Evolutionary conservation across 169 alveolate species (phyloP).

Genomic region (Plasmodium vivax): DNA sequence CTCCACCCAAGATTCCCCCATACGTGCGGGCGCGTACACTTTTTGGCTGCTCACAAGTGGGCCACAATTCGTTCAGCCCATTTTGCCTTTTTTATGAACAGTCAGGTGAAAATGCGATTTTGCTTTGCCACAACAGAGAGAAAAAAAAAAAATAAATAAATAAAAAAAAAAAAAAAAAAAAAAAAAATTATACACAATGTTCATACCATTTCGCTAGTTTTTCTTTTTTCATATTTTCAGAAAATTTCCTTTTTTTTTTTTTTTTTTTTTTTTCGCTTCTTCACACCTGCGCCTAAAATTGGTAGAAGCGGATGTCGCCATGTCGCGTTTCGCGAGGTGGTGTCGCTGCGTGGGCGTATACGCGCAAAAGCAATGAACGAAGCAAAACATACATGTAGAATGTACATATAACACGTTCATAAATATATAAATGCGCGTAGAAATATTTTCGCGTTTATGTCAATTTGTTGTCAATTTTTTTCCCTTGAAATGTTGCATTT

Average conservation of each 20-base stretch:
- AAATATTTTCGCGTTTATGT: not conserved
- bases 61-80: not conserved
- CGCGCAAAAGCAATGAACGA: not conserved
- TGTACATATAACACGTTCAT: not conserved
- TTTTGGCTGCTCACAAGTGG: not conserved
- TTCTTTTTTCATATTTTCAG: not conserved
- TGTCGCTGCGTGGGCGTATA: not conserved
- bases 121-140: not conserved
- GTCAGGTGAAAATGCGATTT: not conserved
- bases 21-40: not conserved
- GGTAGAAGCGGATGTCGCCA: not conserved
- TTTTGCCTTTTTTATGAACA: not conserved
- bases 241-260: not conserved
- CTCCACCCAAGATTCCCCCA: not conserved
- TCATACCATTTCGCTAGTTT: not conserved
- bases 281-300: not conserved
- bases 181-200: not conserved
- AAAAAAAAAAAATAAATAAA: not conserved
- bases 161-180: not conserved
- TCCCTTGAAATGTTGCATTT: not conserved
- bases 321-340: not conserved
- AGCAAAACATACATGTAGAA: not conserved
- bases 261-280: not conserved
- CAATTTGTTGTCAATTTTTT: not conserved
- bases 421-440: not conserved